These are phyloP conservation scores for Aspergillus aculeatus DNA, from an alignment of 2,329 filamentous ascomycete species.

Conservation along the genomic window DNA sequence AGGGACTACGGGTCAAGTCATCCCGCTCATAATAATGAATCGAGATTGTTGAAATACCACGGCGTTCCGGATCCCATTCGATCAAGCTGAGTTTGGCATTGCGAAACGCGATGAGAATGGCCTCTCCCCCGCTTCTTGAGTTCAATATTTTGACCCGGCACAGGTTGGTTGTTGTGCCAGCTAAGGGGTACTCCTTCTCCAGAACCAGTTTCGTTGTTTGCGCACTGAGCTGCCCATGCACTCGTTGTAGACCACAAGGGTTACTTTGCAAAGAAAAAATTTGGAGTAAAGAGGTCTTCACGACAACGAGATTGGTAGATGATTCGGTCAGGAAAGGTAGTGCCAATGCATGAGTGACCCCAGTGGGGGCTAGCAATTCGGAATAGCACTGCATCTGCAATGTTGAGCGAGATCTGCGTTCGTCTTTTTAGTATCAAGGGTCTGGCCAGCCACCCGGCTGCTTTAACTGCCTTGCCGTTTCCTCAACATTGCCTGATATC, in stretches of 20 bases:
- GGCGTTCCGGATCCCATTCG: constrained; percentile 84
- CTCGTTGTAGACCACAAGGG: constrained; percentile 44
- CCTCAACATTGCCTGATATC: background rate
- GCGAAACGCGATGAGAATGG: constrained; percentile 77
- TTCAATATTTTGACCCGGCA: constrained; percentile 71
- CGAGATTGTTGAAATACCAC: constrained; percentile 80
- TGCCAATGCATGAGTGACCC: constrained; percentile 82
- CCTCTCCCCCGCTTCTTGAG: constrained; percentile 77
- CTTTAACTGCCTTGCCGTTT: constrained; percentile 11
- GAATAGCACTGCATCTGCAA: constrained; percentile 89
- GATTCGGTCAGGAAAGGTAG: constrained; percentile 74
- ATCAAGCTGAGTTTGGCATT: constrained; percentile 91
- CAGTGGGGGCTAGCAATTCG: constrained; percentile 89
- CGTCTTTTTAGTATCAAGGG: background rate
- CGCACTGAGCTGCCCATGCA: constrained; percentile 58
- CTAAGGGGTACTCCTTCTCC: constrained; percentile 76
- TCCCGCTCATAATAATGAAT: constrained; percentile 99
- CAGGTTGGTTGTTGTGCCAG: constrained; percentile 81
- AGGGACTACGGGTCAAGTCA: constrained; percentile 77
- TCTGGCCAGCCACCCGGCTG: constrained; percentile 2
- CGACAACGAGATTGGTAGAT: constrained; percentile 82
- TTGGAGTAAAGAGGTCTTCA: constrained; percentile 88
- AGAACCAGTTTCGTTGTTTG: constrained; percentile 77
- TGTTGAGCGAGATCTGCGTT: background rate
- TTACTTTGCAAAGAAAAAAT: constrained; percentile 75